These are phyloP conservation scores for Tetrapisispora taiwanensis DNA, from an alignment of 805 yeast genomes.

Conservation along the genomic window DNA sequence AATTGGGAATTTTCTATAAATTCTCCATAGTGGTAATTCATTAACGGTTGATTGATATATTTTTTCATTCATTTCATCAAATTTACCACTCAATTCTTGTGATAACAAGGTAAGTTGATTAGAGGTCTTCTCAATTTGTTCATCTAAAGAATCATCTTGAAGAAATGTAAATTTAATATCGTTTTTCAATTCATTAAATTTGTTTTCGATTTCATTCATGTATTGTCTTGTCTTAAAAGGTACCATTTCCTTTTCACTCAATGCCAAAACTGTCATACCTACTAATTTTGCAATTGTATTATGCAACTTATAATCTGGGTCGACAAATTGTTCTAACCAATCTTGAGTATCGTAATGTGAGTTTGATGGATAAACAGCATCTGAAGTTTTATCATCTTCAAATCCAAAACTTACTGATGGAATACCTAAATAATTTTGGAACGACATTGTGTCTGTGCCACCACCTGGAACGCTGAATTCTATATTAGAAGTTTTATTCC, in stretches of 20 bases:
- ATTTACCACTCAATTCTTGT: conserved; percentile 27
- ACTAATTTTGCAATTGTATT: conserved; percentile 48
- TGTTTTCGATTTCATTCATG: conserved; percentile 32
- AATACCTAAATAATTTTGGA: conserved; percentile 57
- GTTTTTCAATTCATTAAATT: conserved; percentile 25
- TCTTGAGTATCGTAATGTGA: conserved; percentile 49
- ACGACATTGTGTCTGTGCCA: conserved; percentile 47
- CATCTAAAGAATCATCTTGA: conserved; percentile 12
- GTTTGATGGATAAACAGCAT: conserved; percentile 47
- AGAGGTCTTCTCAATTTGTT: conserved; percentile 6
- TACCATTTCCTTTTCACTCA: conserved; percentile 50
- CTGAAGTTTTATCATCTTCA: conserved; percentile 26
- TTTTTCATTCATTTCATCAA: conserved; percentile 38
- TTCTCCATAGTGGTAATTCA: conserved; percentile 75
- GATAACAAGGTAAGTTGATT: conserved; percentile 6
- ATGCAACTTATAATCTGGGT: conserved; percentile 44
- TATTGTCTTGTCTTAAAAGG: conserved; percentile 40
- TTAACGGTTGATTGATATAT: conserved; percentile 42
- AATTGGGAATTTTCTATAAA: conserved; percentile 46
- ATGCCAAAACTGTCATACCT: conserved; percentile 43
- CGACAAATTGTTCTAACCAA: conserved; percentile 46
- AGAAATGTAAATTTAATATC: conserved; percentile 18
- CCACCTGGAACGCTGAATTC: conserved; percentile 37
- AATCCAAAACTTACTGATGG: conserved; percentile 49
- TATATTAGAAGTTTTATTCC: conserved; percentile 30